Base-by-base conservation (phyloP, 805 yeast genomes). In the Ogataea nakhonphanomensis region DNA sequence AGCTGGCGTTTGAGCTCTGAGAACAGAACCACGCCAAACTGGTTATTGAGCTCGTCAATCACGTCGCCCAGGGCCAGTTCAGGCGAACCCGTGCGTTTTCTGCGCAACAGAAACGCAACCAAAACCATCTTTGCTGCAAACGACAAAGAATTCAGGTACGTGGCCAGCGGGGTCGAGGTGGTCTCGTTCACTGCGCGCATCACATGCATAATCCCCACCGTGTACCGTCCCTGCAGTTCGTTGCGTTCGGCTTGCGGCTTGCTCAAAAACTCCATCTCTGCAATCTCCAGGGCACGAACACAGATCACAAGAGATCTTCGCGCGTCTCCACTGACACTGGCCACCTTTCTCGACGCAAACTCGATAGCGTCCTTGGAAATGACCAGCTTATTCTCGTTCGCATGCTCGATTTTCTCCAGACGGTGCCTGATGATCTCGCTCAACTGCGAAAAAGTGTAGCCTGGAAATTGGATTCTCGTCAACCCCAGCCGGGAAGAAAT, bases 291-390 rank as follows among this genome's bases (percentile, higher is more conserved):
- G 0, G 97, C 96, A 42, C 97, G 68, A 27, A 90, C 73, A 55
- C 96, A 84, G 17, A 93, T 84, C 42, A 84, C 84, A 40, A 93
- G 67, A 0, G 96, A 97, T 44, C 98, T 70, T 54, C 99, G 72
- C 1, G 97, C 99, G 68, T 93, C 99, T 43, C 99, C 99, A 58
- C 95, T 85, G 3, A 93, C 97, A 64, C 93, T 79, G 5, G 98
- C 96, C 31, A 93, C 95, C 60, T 89, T 90, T 62, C 97, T 74
- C 1, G 96, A 79, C 0, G 96, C 96, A 67, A 84, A 89, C 43
- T 84, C 91, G 48, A 90, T 77, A 0, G 99, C 96, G 56, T 85
- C 95, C 14, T 71, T 67, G 12, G 71, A 69, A 11, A 78, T 69
- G 4, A 66, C 58, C 37, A 78, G 69, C 35, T 73, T 74, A 13